Base-by-base conservation (phyloP, 2,329 filamentous ascomycete species). In the Aspergillus bombycis region DNA sequence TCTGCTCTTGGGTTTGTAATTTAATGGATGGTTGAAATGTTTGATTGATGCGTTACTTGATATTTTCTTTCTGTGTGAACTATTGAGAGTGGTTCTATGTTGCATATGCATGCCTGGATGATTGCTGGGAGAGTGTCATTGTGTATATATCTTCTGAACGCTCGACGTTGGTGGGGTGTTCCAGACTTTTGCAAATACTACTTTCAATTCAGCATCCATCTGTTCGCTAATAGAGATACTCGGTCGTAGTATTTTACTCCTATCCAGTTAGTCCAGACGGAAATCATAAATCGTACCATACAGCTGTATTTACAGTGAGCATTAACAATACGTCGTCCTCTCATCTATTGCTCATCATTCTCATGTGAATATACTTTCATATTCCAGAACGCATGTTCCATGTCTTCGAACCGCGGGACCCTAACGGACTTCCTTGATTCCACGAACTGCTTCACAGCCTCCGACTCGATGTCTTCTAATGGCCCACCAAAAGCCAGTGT, bases 401-500 rank as follows among this genome's bases (percentile, higher is more conserved):
- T 68, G 12, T 64, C 64, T 38, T 72, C 71, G 58, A 79, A 79
- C 30, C 61, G 62, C 3, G 73, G 71, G 36, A 79, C 62, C 8
- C 61, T 62, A 21, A 71, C 67, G 8, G 75, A 78, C 9, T 61
- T 65, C 19, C 65, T 67, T 4, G 41, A 52, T 32, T 57, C 55
- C 12, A 72, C 62, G 62, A 71, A 77, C 2, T 16, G 23, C 23
- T 62, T 65, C 28, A 74, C 65, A 10, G 67, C 60, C 4, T 70
- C 69, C 2, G 72, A 69, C 48, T 73, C 71, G 2, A 72, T 67
- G 53, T 72, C 69, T 57, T 80, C 76, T 58, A 80, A 65, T 6
- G 78, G 77, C 0, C 74, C 89, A 0, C 88, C 89, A 16, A 91
- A 80, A 14, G 88, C 85, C 2, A 89, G 69, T 0, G 78, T 81